Evolutionary conservation across 2,329 filamentous ascomycete genomes (phyloP).

Genomic region (Sclerotinia subarctica): DNA sequence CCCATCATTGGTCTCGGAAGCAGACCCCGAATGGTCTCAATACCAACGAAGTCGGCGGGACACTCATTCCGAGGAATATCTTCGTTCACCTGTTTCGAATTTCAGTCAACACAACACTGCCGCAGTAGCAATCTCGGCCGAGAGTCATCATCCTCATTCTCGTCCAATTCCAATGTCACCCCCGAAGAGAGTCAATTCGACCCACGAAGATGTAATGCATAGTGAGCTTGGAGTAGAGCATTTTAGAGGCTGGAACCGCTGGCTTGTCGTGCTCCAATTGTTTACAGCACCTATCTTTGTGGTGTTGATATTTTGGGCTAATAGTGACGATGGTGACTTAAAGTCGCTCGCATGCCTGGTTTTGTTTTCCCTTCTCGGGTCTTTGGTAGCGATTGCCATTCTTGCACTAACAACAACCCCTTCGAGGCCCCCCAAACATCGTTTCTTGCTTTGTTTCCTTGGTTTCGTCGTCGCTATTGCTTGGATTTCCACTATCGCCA

Average conservation of each 20-base stretch:
- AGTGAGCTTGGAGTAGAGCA: conserved; percentile 18
- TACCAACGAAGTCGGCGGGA: conserved; percentile 53
- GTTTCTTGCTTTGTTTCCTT: conserved; percentile 77
- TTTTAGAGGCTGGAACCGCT: conserved; percentile 71
- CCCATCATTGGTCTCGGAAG: conserved; percentile 27
- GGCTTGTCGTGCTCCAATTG: conserved; percentile 81
- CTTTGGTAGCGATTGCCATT: conserved; percentile 61
- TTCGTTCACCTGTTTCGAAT: conserved; percentile 26
- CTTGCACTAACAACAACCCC: conserved; percentile 68
- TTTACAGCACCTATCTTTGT: conserved; percentile 86
- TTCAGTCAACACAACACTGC: conserved; percentile 39
- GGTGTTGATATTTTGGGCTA: conserved; percentile 71
- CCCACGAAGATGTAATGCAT: conserved; percentile 19
- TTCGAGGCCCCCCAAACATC: conserved; percentile 65
- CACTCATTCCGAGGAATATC: conserved; percentile 32
- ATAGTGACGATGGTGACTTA: conserved; percentile 55
- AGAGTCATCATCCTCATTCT: conserved; percentile 32
- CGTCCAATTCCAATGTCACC: conserved; percentile 22
- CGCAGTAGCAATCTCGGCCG: conserved; percentile 36
- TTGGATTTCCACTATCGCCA: conserved; percentile 95
- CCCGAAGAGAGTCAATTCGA: conserved; percentile 16
- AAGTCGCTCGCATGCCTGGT: conserved; percentile 54
- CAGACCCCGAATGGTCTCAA: conserved; percentile 57
- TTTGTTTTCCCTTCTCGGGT: conserved; percentile 65
- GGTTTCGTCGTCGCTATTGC: conserved; percentile 89